Base-by-base conservation (phyloP, 257 asterid genomes). In the Leonotis leonurus region DNA sequence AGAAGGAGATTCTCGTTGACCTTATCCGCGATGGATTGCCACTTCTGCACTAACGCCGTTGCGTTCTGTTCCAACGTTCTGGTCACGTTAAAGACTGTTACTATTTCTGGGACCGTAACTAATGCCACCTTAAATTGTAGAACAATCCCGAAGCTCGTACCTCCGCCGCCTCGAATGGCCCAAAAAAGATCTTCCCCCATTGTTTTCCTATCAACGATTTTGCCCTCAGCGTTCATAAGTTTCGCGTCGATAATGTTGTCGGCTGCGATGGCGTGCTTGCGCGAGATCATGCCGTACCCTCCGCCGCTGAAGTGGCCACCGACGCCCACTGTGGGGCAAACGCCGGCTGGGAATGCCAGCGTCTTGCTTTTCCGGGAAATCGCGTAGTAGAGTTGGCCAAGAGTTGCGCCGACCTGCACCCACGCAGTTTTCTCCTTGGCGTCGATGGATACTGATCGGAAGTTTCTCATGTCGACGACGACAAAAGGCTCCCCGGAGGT, bases 301-400 rank as follows among this genome's bases (percentile, higher is more conserved):
- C n/a, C n/a, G 4, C 39, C 55, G 17, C 64, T 10, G 16, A 49
- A 49, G 72, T 76, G 88, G 3, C 88, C 84, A 2, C 88, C 82
- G 18, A 76, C 69, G 17, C 84, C 87, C 0, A 75, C 78, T 0
- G 84, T 78, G 0, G 84, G 87, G n/a, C n/a, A n/a, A n/a, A n/a
- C n/a, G n/a, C n/a, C n/a, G n/a, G 55, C 80, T 0, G 74, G 24
- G 29, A 81, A 73, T 3, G 71, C 82, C 0, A 74, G 62, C 1
- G 77, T 69, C 20, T 5, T 60, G 39, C 77, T 66, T 18, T 26
- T 51, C 7, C 18, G 27, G 1, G 79, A 68, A 4, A 77, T 58
- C 1, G 65, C 44, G 37, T 72, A 12, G 21, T 80, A 80, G 0
- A 80, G 64, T 45, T 81, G 72, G 20, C 83, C 83, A 0, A 77